Percentiles rank a stretch among this genome's conserved stretches.
Conservation (phyloP, 2,329 filamentous ascomycete genomes). For the Arthrobotrys megalospora region DNA sequence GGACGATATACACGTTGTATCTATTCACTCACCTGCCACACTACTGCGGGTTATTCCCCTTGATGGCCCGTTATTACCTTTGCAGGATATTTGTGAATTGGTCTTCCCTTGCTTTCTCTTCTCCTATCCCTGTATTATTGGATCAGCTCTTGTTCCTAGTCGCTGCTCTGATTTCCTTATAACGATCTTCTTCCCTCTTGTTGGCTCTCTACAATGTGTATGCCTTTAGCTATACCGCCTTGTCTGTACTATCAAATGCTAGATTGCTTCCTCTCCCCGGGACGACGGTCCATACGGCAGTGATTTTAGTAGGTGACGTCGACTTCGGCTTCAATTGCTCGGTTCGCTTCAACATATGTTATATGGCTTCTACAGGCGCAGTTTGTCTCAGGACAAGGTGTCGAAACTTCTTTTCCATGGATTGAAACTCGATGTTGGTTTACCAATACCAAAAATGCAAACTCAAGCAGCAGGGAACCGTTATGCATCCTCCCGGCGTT, state of each 20-base stretch:
- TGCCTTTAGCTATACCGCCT: constrained; percentile 41
- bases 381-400: constrained; percentile 26
- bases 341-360: constrained; percentile 14
- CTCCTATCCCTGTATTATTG: constrained; percentile 40
- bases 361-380: constrained; percentile 5
- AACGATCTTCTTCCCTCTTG: constrained; percentile 9
- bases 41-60: constrained; percentile 20
- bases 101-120: constrained; percentile 24
- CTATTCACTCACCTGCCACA: constrained; percentile 14
- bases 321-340: constrained; percentile 10
- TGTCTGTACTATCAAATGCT: constrained; percentile 56
- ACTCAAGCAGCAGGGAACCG: background rate
- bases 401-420: constrained; percentile 9
- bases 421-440: constrained; percentile 3
- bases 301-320: constrained; percentile 13
- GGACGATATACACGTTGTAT: constrained; percentile 53
- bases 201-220: constrained; percentile 33
- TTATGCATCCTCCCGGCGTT: constrained; percentile 4
- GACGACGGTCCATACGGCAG: constrained; percentile 30
- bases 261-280: constrained; percentile 37
- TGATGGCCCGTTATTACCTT: constrained; percentile 23
- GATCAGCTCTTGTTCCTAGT: constrained; percentile 32
- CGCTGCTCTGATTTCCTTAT: constrained; percentile 29
- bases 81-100: constrained; percentile 31
- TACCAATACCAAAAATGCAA: too few species aligned